Percentiles rank a stretch among this genome's conserved stretches.
Conservation (phyloP, 495 filamentous ascomycete genomes). For the Daldinia childiae region DNA sequence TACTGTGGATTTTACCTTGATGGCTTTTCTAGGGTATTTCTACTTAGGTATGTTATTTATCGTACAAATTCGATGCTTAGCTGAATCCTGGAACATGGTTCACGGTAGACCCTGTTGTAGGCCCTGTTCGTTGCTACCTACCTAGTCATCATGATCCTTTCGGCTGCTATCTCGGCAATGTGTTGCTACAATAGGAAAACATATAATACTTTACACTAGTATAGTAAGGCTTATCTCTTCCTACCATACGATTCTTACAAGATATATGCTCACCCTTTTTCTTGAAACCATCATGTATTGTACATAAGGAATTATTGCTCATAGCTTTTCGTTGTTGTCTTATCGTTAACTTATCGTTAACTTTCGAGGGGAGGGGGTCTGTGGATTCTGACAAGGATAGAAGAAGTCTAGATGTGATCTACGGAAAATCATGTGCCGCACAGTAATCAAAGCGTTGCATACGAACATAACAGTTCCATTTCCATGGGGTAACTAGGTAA, state of each 20-base stretch:
- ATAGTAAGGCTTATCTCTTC: not conserved
- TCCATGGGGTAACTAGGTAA: conserved; percentile 25
- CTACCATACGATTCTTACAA: not conserved
- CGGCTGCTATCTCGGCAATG: conserved; percentile 8
- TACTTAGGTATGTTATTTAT: not conserved
- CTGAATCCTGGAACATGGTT: not conserved
- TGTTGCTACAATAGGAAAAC: not conserved
- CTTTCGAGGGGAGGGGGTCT: not conserved
- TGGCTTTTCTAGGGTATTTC: not conserved
- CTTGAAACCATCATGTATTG: not conserved
- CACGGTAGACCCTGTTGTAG: no score
- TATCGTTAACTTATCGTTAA: not conserved
- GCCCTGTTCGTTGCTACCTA: conserved; percentile 28
- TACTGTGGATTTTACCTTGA: not conserved
- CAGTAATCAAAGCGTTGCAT: conserved; percentile 22
- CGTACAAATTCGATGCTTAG: conserved; percentile 1
- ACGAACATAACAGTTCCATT: conserved; percentile 2
- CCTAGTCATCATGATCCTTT: conserved; percentile 28
- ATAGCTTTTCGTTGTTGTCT: not conserved
- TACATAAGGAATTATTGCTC: not conserved
- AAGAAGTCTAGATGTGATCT: conserved; percentile 38
- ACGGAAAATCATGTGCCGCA: conserved; percentile 38
- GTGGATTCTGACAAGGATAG: conserved; percentile 19
- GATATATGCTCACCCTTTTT: not conserved
- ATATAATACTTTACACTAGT: not conserved